Evolutionary conservation across 176 grass and related monocot species (phyloP), one percentile per base, ranked within the genome.

Genomic region (Phoenix dactylifera): DNA sequence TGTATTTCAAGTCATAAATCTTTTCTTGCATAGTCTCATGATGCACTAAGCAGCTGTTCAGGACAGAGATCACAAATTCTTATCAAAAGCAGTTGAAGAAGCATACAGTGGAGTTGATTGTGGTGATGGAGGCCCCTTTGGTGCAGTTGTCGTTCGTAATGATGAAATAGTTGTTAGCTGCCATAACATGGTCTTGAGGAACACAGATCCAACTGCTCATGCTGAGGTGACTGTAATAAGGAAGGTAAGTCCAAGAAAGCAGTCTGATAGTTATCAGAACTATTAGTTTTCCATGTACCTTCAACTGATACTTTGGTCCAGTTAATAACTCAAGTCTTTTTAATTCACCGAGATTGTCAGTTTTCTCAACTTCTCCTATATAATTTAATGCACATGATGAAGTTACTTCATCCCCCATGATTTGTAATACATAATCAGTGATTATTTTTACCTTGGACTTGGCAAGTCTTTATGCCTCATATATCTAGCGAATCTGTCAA

Each of bases 201-300:
- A 85, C 62, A 89, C 85, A 1, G 90, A 95, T 69, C 90, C 85
- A 65, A 95, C 90, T 18, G 90, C 90, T 0, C 90, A 89, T 64
- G 90, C 90, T 59, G 90, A 95, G 87, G 82, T 89, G 30, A 86
- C 90, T 54, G 90, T 82, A 14, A 89, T 95, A 66, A 82, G 90
- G 67, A 85, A 95, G 90, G 85, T 95, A 79, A 24, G 4, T 30
- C 28, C 28, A 30, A 30, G 28, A 30, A 30, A 30, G 28, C 28
- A 6, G 5, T 30, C 28, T 30, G 4, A 30, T 30, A 6, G 28
- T 30, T 30, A 30, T 30, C 28, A 0, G 4, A 30, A 30, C 28
- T 30, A 30, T 30, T 30, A 30, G 5, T 5, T 30, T 30, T 4
- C 4, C 0, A 30, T 30, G 28, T 30, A 30, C 5, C 28, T 30